Conservation (phyloP, 768 basidiomycete genomes). For the Sistotremastrum niveocremeum region DNA sequence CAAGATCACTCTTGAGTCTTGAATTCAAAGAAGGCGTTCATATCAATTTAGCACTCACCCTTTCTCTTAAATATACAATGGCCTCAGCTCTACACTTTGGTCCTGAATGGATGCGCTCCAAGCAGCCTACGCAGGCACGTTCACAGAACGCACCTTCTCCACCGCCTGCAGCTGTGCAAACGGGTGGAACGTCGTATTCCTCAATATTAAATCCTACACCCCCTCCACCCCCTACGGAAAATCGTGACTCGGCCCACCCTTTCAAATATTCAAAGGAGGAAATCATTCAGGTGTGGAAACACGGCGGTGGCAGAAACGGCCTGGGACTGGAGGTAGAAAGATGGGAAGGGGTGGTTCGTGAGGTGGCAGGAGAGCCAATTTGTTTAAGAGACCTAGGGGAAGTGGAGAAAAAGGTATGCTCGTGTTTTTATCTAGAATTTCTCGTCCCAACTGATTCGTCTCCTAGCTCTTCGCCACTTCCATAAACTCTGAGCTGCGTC, state of each 20-base stretch:
- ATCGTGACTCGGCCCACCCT: constrained; percentile 55
- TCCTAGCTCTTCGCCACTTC: constrained; percentile 64
- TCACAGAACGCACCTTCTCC: constrained; percentile 46
- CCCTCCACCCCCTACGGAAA: constrained; percentile 36
- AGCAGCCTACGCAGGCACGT: constrained; percentile 39
- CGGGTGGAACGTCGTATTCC: constrained; percentile 52
- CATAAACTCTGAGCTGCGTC: constrained; percentile 79
- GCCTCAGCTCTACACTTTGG: constrained; percentile 77
- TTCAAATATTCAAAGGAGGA: constrained; percentile 83
- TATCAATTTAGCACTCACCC: background rate
- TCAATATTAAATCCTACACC: constrained; percentile 45
- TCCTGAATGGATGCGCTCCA: constrained; percentile 86
- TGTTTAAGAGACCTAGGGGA: constrained; percentile 70
- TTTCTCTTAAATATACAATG: constrained; percentile 3
- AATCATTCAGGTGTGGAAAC: constrained; percentile 69
- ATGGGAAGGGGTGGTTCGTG: constrained; percentile 81
- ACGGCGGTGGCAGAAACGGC: constrained; percentile 58
- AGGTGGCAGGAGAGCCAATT: constrained; percentile 57
- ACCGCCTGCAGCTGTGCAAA: constrained; percentile 30
- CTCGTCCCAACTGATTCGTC: constrained; percentile 7
- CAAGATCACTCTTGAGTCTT: background rate
- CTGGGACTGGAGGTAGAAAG: constrained; percentile 78
- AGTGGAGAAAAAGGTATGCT: constrained; percentile 69
- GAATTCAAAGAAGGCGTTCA: background rate
- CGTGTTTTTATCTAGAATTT: constrained; percentile 8